phyloP scores from a whole-genome alignment of 305 asterid genomes.

The Fraxinus floribunda region DNA sequence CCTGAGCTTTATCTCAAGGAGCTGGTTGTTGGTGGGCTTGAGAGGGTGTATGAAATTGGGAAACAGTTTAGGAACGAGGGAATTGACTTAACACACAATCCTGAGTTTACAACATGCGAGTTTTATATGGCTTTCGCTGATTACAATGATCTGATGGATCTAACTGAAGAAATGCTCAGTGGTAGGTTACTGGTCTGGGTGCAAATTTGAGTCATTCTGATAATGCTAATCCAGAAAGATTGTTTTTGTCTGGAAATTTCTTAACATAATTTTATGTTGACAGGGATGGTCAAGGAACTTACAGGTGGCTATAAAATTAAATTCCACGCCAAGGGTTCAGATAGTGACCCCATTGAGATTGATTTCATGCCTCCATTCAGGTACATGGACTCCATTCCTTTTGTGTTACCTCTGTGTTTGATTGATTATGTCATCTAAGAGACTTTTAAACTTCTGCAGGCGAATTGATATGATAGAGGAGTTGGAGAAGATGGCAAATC shows the following conservation, averaged over 20 bases:
- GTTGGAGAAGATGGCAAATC: slow-evolving; percentile 72
- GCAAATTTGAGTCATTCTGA: neutral
- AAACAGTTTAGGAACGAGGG: slow-evolving; percentile 81
- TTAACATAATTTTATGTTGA: neutral
- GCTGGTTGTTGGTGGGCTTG: slow-evolving; percentile 74
- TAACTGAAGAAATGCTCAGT: slow-evolving; percentile 87
- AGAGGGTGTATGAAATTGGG: slow-evolving; percentile 77
- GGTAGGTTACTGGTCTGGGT: slow-evolving; percentile 42
- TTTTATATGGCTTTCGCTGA: slow-evolving; percentile 88
- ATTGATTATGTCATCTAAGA: neutral
- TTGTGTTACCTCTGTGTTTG: neutral
- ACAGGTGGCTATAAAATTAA: slow-evolving; percentile 78
- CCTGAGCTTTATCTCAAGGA: slow-evolving; percentile 72
- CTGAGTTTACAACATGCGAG: slow-evolving; percentile 79
- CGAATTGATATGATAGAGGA: slow-evolving; percentile 90
- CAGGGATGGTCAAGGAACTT: slow-evolving; percentile 90
- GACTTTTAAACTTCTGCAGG: slow-evolving; percentile 35
- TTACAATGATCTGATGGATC: slow-evolving; percentile 72
- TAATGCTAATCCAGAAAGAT: neutral
- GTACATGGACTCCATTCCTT: slow-evolving; percentile 27
- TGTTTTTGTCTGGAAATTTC: neutral
- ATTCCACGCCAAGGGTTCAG: slow-evolving; percentile 77
- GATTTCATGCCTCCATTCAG: slow-evolving; percentile 97
- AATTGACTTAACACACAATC: slow-evolving; percentile 70
- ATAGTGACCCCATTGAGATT: slow-evolving; percentile 74